A percentile compares a stretch with the other conserved stretches of the same genome.
Evolutionary conservation across 768 basidiomycete genomes (phyloP).

Genomic region (Clitopilus passeckerianus): DNA sequence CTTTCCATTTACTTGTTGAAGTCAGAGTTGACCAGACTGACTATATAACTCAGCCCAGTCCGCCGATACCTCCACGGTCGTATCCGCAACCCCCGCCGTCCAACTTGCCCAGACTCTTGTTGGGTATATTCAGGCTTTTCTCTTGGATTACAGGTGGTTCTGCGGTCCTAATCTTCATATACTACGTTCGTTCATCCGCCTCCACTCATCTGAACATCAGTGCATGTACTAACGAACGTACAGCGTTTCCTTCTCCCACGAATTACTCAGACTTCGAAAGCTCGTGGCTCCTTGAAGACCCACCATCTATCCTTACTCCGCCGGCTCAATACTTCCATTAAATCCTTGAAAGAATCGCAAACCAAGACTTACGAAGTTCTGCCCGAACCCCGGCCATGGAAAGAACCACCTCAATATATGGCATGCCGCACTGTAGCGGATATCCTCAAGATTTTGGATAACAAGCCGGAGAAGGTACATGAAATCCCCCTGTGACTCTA

Average conservation of each 20-base stretch:
- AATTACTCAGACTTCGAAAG: slow-evolving; percentile 50
- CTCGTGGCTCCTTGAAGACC: slow-evolving; percentile 53
- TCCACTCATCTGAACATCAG: neutral
- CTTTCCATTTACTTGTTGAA: neutral
- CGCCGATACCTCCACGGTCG: slow-evolving; percentile 61
- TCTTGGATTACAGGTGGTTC: slow-evolving; percentile 67
- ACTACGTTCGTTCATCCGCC: slow-evolving; percentile 47
- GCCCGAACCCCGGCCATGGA: slow-evolving; percentile 46
- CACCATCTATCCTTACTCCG: slow-evolving; percentile 57
- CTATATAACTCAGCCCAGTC: slow-evolving; percentile 29
- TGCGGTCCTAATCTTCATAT: slow-evolving; percentile 51
- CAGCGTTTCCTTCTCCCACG: slow-evolving; percentile 70
- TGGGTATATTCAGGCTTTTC: slow-evolving; percentile 55
- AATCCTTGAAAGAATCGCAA: slow-evolving; percentile 52
- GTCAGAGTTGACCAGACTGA: neutral
- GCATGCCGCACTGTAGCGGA: slow-evolving; percentile 42
- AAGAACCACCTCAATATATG: slow-evolving; percentile 40
- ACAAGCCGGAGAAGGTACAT: slow-evolving; percentile 20
- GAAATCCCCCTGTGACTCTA: slow-evolving; percentile 46
- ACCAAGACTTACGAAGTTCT: slow-evolving; percentile 49
- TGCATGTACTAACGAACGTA: slow-evolving; percentile 5
- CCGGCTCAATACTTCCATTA: slow-evolving; percentile 50
- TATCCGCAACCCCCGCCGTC: slow-evolving; percentile 72
- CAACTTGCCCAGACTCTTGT: slow-evolving; percentile 59
- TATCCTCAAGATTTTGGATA: slow-evolving; percentile 24